phyloP scores from a whole-genome alignment of 495 filamentous ascomycete species.

The Rusavskia elegans region DNA sequence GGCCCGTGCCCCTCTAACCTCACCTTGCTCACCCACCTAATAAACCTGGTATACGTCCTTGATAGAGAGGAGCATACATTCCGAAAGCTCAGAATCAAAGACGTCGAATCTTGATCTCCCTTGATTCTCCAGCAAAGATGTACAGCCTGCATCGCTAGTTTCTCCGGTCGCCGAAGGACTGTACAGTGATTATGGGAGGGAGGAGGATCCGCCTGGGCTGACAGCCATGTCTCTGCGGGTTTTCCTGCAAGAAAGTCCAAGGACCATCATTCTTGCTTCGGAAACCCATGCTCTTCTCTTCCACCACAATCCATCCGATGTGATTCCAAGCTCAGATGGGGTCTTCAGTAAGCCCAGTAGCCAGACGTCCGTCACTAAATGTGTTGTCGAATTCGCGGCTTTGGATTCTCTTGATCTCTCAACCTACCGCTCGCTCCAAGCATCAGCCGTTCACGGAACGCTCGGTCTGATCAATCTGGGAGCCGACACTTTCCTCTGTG shows the following conservation, averaged over 20 bases:
- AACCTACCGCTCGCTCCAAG: constrained; percentile 56
- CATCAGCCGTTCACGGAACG: constrained; percentile 70
- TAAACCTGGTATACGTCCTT: too few species aligned
- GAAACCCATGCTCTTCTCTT: constrained; percentile 68
- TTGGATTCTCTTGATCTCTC: constrained; percentile 47
- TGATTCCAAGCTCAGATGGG: constrained; percentile 23
- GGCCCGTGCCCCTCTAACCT: too few species aligned
- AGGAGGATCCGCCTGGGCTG: background rate
- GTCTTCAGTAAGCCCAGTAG: constrained; percentile 30
- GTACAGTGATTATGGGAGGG: too few species aligned
- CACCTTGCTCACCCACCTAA: too few species aligned
- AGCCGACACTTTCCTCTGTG: constrained; percentile 78
- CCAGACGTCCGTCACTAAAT: constrained; percentile 35
- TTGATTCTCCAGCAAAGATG: too few species aligned
- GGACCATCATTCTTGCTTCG: constrained; percentile 72
- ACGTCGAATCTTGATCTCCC: too few species aligned
- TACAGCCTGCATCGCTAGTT: too few species aligned
- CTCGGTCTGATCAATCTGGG: constrained; percentile 77
- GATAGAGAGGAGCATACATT: too few species aligned
- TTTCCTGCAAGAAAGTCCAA: constrained; percentile 48
- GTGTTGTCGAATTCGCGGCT: constrained; percentile 73
- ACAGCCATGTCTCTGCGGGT: constrained; percentile 9
- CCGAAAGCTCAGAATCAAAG: too few species aligned
- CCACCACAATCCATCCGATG: constrained; percentile 44
- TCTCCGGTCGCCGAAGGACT: too few species aligned